phyloP scores from a whole-genome alignment of 352 stramenopile species.

The Hyaloperonospora brassicae region DNA sequence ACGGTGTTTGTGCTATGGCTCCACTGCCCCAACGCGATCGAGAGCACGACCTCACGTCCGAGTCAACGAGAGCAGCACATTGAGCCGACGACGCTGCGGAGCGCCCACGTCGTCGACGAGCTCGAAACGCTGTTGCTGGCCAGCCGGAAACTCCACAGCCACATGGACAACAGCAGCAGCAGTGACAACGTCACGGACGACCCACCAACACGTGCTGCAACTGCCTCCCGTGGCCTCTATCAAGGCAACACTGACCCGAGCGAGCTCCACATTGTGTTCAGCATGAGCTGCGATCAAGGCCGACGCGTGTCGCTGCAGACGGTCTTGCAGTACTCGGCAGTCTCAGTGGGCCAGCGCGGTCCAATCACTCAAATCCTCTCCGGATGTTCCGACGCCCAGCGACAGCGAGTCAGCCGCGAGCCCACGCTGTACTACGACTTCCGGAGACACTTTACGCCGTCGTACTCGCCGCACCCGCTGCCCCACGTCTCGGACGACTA shows the following conservation, averaged over 20 bases:
- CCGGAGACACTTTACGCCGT: slow-evolving; percentile 41
- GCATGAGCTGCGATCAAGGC: slow-evolving; percentile 38
- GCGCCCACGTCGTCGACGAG: too few relatives aligned
- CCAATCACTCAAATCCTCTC: slow-evolving; percentile 50
- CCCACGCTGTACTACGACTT: slow-evolving; percentile 52
- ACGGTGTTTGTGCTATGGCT: too few relatives aligned
- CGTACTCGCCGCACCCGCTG: slow-evolving; percentile 33
- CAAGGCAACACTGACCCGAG: slow-evolving; percentile 25
- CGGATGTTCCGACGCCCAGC: neutral
- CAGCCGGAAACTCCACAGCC: too few relatives aligned
- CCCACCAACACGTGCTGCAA: too few relatives aligned
- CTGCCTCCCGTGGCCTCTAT: too few relatives aligned
- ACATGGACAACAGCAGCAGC: too few relatives aligned
- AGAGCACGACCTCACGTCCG: too few relatives aligned
- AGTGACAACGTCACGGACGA: too few relatives aligned
- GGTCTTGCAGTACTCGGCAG: slow-evolving; percentile 40
- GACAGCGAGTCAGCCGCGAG: slow-evolving; percentile 22
- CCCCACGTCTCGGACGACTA: slow-evolving; percentile 37
- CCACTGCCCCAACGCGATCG: too few relatives aligned
- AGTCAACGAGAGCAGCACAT: too few relatives aligned
- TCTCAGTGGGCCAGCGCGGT: slow-evolving; percentile 29
- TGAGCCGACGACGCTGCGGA: too few relatives aligned
- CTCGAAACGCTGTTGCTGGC: too few relatives aligned
- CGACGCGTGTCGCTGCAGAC: slow-evolving; percentile 34
- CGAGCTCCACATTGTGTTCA: slow-evolving; percentile 48